Evolutionary conservation across 257 asterid genomes (phyloP).

Genomic region (Misopates orontium): DNA sequence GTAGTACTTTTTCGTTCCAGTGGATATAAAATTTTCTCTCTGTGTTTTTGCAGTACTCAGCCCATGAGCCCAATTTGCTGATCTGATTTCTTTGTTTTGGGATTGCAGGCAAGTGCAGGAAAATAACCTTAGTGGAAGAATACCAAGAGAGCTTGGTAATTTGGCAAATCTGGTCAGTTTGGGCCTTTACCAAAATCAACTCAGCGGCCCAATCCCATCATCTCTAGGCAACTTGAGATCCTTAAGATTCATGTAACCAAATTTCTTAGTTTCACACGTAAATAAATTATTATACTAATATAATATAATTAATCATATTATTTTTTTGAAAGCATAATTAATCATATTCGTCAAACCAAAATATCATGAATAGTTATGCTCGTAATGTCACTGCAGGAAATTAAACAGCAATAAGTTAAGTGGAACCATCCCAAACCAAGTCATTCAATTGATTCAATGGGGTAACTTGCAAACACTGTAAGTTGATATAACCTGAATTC

Average conservation of each 20-base stretch:
- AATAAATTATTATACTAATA: background rate
- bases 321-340: background rate
- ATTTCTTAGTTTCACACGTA: background rate
- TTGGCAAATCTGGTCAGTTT: constrained; percentile 32
- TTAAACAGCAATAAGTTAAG: constrained; percentile 38
- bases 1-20: too few relatives aligned
- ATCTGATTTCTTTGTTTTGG: too few relatives aligned
- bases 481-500: constrained; percentile 16
- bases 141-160: constrained; percentile 45
- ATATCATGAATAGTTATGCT: background rate
- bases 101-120: constrained; percentile 19
- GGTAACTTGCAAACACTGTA: constrained; percentile 38
- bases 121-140: constrained; percentile 36
- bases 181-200: constrained; percentile 29
- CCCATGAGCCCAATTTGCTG: background rate
- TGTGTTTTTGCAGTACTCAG: too few relatives aligned
- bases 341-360: background rate
- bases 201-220: constrained; percentile 43
- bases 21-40: too few relatives aligned
- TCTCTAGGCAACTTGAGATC: constrained; percentile 40
- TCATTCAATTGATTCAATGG: constrained; percentile 31
- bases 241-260: constrained; percentile 36
- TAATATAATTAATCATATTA: background rate
- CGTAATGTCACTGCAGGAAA: constrained; percentile 26
- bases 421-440: constrained; percentile 33